Conservation (phyloP, 2,329 filamentous ascomycete genomes). For the Tolypocladium tropicale region DNA sequence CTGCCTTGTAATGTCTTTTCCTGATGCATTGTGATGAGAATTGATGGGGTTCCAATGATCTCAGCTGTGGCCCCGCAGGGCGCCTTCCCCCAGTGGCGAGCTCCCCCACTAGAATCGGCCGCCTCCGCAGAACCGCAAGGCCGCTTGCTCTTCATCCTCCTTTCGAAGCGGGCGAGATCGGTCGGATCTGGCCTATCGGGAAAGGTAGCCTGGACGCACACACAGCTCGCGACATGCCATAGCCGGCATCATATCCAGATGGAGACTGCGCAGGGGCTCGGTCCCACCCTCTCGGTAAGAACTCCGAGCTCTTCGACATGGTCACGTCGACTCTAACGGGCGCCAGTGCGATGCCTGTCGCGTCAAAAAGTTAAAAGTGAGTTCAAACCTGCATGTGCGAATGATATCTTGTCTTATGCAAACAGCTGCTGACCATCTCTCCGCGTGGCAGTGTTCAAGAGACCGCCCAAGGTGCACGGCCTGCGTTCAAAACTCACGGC, state of each 20-base stretch:
- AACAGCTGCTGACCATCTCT: background rate
- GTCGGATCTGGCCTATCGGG: background rate
- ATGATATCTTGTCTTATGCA: background rate
- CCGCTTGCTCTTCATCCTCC: background rate
- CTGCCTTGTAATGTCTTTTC: no score
- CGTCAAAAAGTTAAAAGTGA: constrained; percentile 7
- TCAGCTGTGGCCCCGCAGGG: background rate
- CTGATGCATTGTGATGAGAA: no score
- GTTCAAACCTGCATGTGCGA: background rate
- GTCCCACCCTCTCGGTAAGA: background rate
- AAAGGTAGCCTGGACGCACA: background rate
- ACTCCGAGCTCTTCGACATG: background rate
- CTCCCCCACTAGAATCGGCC: background rate
- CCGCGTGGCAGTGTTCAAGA: constrained; percentile 11
- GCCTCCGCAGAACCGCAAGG: background rate
- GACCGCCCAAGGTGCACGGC: constrained; percentile 13
- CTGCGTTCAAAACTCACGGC: constrained; percentile 10
- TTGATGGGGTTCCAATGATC: background rate
- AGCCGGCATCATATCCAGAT: background rate
- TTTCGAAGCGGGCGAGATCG: background rate
- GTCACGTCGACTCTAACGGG: background rate
- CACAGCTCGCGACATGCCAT: background rate
- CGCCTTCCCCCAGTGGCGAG: background rate
- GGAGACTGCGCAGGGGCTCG: background rate
- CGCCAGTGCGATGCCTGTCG: constrained; percentile 7